Conservation (phyloP, 2,329 filamentous ascomycete genomes). For the Colletotrichum chrysophilum region DNA sequence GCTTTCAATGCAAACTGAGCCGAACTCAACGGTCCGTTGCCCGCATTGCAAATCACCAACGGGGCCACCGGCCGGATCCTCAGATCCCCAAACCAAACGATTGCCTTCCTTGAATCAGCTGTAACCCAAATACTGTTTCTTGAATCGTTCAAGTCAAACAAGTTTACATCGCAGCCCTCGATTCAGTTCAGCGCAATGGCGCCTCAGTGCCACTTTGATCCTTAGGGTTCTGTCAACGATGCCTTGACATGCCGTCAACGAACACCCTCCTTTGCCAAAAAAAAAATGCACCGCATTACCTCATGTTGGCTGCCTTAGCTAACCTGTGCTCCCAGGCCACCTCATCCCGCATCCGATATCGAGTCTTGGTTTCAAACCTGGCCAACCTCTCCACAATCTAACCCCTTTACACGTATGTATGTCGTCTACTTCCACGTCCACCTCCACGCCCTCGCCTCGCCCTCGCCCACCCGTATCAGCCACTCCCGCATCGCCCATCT, state of each 20-base stretch:
- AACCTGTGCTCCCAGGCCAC: not conserved
- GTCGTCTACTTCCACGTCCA: not conserved
- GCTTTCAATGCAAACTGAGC: not conserved
- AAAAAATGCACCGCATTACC: not conserved
- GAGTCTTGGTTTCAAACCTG: conserved; percentile 4
- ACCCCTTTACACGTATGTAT: conserved; percentile 4
- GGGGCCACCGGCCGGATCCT: not conserved
- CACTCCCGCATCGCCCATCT: not conserved
- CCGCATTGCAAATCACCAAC: not conserved
- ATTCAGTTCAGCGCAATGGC: not conserved
- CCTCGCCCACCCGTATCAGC: not conserved
- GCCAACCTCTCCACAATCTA: not conserved
- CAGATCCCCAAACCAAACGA: not conserved
- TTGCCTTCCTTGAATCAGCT: not conserved
- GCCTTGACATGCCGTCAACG: not conserved
- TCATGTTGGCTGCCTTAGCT: not conserved
- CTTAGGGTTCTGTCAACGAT: not conserved
- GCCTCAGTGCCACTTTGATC: not conserved
- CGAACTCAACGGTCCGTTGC: not conserved
- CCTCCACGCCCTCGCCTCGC: not conserved
- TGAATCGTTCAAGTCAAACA: not conserved
- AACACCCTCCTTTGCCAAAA: not conserved
- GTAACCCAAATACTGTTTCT: not conserved
- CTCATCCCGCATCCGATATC: conserved; percentile 2
- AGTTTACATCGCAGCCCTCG: not conserved